These are phyloP conservation scores for Schoenoplectus triqueter DNA, from an alignment of 202 grass and related monocot species.

Conservation along the genomic window DNA sequence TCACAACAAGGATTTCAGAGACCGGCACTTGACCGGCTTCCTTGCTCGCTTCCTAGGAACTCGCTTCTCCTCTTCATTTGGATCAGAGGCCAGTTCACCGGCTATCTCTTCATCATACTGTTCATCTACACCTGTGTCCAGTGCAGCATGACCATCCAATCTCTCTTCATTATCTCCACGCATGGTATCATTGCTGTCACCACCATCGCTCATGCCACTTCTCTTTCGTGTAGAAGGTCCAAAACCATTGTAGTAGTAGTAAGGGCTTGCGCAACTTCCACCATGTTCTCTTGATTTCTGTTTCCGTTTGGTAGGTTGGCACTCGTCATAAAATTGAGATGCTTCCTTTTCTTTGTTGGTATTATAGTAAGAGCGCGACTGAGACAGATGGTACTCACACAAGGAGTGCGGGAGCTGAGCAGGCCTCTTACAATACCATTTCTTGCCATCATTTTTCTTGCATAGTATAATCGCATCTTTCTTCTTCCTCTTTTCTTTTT, in stretches of 20 bases:
- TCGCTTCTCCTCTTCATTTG: slow-evolving; percentile 35
- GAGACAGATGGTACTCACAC: slow-evolving; percentile 59
- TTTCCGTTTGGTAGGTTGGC: not conserved
- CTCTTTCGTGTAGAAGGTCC: slow-evolving; percentile 59
- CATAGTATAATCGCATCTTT: slow-evolving; percentile 29
- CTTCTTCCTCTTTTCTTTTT: slow-evolving; percentile 28
- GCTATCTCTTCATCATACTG: slow-evolving; percentile 46
- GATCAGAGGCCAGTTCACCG: not conserved
- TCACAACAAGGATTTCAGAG: slow-evolving; percentile 79
- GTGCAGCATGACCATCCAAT: not conserved
- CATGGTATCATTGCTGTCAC: not conserved
- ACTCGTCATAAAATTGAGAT: no score
- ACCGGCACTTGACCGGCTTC: slow-evolving; percentile 68
- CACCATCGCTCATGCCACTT: not conserved
- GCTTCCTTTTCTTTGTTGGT: slow-evolving; percentile 10
- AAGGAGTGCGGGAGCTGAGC: slow-evolving; percentile 51
- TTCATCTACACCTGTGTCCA: slow-evolving; percentile 47
- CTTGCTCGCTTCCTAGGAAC: slow-evolving; percentile 63
- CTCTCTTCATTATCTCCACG: slow-evolving; percentile 12
- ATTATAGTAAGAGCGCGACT: slow-evolving; percentile 44
- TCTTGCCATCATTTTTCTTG: slow-evolving; percentile 75
- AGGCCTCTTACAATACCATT: slow-evolving; percentile 53
- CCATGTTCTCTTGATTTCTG: slow-evolving; percentile 48
- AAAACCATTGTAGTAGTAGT: slow-evolving; percentile 81
- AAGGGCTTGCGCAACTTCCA: slow-evolving; percentile 35